phyloP scores from a whole-genome alignment of 2,329 filamentous ascomycete species.

The Colletotrichum sp. region DNA sequence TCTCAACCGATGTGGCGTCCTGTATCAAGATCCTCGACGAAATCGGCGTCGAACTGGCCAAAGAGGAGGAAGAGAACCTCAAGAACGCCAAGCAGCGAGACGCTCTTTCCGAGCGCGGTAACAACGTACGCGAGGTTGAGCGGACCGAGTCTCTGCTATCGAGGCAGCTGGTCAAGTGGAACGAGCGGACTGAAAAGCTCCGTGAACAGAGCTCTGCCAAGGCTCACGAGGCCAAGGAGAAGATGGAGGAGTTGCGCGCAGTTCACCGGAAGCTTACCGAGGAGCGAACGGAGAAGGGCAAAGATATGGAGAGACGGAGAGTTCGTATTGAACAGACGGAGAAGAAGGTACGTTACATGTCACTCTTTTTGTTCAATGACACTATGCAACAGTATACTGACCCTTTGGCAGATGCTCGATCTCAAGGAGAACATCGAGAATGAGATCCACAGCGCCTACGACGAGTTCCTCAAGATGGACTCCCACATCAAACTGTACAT shows the following conservation, averaged over 20 bases:
- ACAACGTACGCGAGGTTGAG: slow-evolving; percentile 91
- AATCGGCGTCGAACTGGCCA: slow-evolving; percentile 80
- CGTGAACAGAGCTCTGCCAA: slow-evolving; percentile 82
- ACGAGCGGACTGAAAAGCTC: slow-evolving; percentile 84
- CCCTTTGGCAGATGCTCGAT: slow-evolving; percentile 82
- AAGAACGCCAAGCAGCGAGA: slow-evolving; percentile 84
- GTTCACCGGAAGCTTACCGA: slow-evolving; percentile 83
- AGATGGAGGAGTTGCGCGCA: slow-evolving; percentile 87
- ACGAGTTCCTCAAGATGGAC: slow-evolving; percentile 97
- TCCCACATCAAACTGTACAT: slow-evolving; percentile 97
- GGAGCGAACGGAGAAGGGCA: slow-evolving; percentile 84
- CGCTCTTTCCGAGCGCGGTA: slow-evolving; percentile 84
- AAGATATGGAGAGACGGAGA: slow-evolving; percentile 89
- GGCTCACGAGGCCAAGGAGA: slow-evolving; percentile 78
- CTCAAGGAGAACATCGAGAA: slow-evolving; percentile 97
- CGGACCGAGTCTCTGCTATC: slow-evolving; percentile 83
- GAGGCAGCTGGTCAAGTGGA: slow-evolving; percentile 84
- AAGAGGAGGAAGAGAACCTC: slow-evolving; percentile 89
- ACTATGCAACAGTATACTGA: slow-evolving; percentile 15
- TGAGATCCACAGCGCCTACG: slow-evolving; percentile 87
- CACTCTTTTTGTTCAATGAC: not conserved
- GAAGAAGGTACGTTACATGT: slow-evolving; percentile 77
- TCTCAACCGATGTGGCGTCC: slow-evolving; percentile 82
- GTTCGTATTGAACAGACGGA: slow-evolving; percentile 98
- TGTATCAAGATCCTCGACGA: slow-evolving; percentile 92